Base-by-base conservation (phyloP, 2,329 filamentous ascomycete species). In the Coleophoma cylindrospora region DNA sequence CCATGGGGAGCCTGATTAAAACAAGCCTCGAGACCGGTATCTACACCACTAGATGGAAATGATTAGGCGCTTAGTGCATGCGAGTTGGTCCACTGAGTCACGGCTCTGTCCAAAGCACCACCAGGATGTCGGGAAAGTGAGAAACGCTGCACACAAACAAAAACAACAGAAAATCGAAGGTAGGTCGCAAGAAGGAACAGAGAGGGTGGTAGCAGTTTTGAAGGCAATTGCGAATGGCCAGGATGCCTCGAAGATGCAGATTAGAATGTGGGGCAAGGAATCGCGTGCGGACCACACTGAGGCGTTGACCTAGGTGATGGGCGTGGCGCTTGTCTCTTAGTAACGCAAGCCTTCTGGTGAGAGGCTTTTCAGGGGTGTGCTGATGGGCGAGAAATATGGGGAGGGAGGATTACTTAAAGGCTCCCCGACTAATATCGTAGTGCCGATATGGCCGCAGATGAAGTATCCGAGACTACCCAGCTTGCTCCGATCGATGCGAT, bases 1-100 rank as follows among this genome's bases (percentile, higher is more conserved):
- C 60, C 60, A 56, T 40, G 59, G 61, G 54, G 56, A 61, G 53
- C 50, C 45, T 55, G 52, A 55, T 52, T 37, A 47, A 53, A 57
- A 48, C 46, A 43, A 46, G 32, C 37, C 47, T 50, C 45, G 34
- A 51, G 45, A 22, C 41, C 48, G 43, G 40, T 47, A 44, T 41
- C 13, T 17, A 15, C 7, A 22, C 8, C 40, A 22, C 40, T 17
- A 12, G 51, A 52, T 48, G 49, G 52, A 45, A 52, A 57, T 52
- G 50, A 54, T 27, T 27, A 27, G 27, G 27, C 27, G 27, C 27
- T 27, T 27, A 27, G 27, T 27, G 27, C 9, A 27, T 27, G 27
- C 27, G 27, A 27, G 27, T 27, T 27, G 27, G 9, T 27, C 27
- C 27, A 27, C 27, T 3, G 27, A 27, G 27, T 3, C 27, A 27